Evolutionary conservation across 257 asterid species (phyloP), one percentile per base, ranked within the genome.

Genomic region (Jacaranda mimosifolia): DNA sequence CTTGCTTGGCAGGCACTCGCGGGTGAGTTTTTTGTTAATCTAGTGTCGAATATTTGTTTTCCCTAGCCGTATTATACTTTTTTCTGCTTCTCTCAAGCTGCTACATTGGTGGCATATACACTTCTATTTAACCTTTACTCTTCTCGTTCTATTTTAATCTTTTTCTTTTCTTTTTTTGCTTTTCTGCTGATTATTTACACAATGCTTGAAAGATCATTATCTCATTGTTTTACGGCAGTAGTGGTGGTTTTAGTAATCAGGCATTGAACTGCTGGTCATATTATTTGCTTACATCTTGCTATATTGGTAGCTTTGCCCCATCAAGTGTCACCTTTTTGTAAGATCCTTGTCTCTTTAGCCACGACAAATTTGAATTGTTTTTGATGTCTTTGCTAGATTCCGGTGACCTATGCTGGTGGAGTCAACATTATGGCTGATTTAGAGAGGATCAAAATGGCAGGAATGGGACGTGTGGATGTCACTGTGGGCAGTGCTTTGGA

Each of bases 401-500:
- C 98, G 0, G 97, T 91, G 81, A 95, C 99, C 45, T 94, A 95
- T 80, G 99, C 99, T 64, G 99, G 98, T 59, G 98, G 99, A 43
- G 99, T 93, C 60, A 91, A 91, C 4, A 73, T 72, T 43, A 87
- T 91, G 91, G 92, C 80, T 52, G 99, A 95, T 85, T 79, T 94
- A 80, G 97, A 92, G 86, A 90, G 83, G 86, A 92, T 93, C 64
- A 89, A 87, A 86, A 49, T 74, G 35, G 93, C 99, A 36, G 99
- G 98, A 71, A 80, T 77, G 83, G 97, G 93, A 43, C 89, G 87
- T 35, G 98, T 95, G 56, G 97, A 95, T 80, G 97, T 91, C 75
- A 95, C 98, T 0, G 97, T 95, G 43, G 99, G 99, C 77, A 93
- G 99, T 73, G 97, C 99, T 19, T 85, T 95, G 84, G 97, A 95